Evolutionary conservation across 2,329 filamentous ascomycete genomes (phyloP).

Genomic region (Coniochaeta sp.): DNA sequence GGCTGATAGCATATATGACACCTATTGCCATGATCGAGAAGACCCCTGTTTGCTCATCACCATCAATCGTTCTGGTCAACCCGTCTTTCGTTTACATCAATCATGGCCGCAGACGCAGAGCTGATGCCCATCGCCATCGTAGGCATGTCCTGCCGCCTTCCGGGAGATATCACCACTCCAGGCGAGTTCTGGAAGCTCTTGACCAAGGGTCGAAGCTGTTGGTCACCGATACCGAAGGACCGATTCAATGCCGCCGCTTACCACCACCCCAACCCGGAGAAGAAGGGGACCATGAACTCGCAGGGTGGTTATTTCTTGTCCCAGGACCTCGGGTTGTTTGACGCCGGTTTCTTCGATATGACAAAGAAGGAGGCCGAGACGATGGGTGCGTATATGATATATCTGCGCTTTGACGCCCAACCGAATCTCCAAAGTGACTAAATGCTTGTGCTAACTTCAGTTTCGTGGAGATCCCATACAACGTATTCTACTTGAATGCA

Average conservation of each 20-base stretch:
- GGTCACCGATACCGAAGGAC: slow-evolving; percentile 20
- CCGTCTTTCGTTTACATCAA: background rate
- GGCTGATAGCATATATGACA: background rate
- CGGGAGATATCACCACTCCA: slow-evolving; percentile 18
- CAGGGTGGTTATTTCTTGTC: slow-evolving; percentile 23
- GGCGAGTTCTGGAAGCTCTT: slow-evolving; percentile 23
- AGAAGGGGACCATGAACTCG: slow-evolving; percentile 24
- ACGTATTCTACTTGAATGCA: slow-evolving; percentile 20
- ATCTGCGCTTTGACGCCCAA: background rate
- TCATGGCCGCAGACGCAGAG: background rate
- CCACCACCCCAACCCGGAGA: slow-evolving; percentile 23
- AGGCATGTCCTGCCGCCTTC: slow-evolving; percentile 24
- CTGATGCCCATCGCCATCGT: slow-evolving; percentile 21
- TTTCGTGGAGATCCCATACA: slow-evolving; percentile 16
- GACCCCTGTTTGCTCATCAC: background rate
- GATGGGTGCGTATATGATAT: slow-evolving; percentile 14
- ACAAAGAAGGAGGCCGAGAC: slow-evolving; percentile 24
- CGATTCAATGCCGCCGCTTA: slow-evolving; percentile 24
- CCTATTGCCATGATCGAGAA: background rate
- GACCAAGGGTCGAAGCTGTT: slow-evolving; percentile 18
- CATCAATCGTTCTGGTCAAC: background rate
- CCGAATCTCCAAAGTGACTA: background rate
- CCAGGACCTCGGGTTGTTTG: slow-evolving; percentile 19
- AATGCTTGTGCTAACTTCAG: background rate
- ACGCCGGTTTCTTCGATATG: slow-evolving; percentile 28